Evolutionary conservation across 2,329 filamentous ascomycete genomes (phyloP), one percentile per base, ranked within the genome.

Genomic region (Mollisia scopiformis): DNA sequence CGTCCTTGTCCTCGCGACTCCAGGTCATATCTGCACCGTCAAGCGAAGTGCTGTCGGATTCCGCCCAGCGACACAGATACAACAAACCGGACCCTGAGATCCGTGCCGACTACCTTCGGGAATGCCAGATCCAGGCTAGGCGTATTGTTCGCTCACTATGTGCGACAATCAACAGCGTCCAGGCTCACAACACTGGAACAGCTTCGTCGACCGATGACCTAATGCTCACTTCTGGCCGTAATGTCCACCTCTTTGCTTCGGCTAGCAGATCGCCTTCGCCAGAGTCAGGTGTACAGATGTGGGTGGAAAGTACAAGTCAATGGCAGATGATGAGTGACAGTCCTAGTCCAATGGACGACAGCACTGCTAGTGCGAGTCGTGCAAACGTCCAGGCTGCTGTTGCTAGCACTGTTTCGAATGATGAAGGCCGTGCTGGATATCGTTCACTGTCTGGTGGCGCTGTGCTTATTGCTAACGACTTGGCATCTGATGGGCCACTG

Each of bases 81-180:
- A 51, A 46, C 27, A 62, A 58, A 5, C 47, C 55, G 28, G 55
- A 57, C 49, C 54, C 53, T 49, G 47, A 54, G 6, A 10, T 51
- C n/a, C 41, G 31, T 10, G n/a, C 50, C 19, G 50, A 60, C 23
- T 50, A 47, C 30, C 39, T 55, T 23, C 39, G 58, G 52, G 54
- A 58, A 61, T 61, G 54, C 27, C 58, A 63, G 52, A 39, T 58
- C 13, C 27, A 52, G 7, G 56, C 52, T 16, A 39, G 58, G 13
- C 35, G 58, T 39, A 23, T 60, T 2, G 43, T 53, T 7, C 56
- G 57, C 14, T 62, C 59, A 27, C 50, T 60, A 8, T 57, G 57
- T 57, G 60, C 54, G 14, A 55, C 57, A 43, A 58, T 59, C 33
- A 60, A 52, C 31, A 30, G 13, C 23, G 25, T 47, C 10, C 25